phyloP scores from a whole-genome alignment of 352 stramenopile species.

The Pythium rhizo-oryzae region DNA sequence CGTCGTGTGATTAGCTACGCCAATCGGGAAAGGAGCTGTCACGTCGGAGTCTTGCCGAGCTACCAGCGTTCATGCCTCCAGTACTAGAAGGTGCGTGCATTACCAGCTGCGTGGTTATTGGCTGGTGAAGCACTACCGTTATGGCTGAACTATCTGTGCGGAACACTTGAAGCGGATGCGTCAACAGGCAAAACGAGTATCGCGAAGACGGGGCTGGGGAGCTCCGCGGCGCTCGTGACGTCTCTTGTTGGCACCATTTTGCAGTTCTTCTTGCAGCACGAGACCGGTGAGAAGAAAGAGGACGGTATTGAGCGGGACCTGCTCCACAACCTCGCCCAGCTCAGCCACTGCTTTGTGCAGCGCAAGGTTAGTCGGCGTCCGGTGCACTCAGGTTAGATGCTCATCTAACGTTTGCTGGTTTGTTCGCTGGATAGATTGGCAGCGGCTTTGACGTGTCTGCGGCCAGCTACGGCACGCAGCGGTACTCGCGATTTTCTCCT shows the following conservation, averaged over 20 bases:
- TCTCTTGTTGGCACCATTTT: slow-evolving; percentile 93
- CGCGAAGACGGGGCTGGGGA: slow-evolving; percentile 96
- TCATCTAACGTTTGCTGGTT: not conserved
- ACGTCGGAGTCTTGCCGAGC: slow-evolving; percentile 62
- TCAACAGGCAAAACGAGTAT: slow-evolving; percentile 28
- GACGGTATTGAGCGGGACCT: slow-evolving; percentile 38
- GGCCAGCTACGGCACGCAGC: slow-evolving; percentile 93
- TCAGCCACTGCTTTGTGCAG: slow-evolving; percentile 95
- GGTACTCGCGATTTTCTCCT: slow-evolving; percentile 90
- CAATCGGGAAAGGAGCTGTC: slow-evolving; percentile 54
- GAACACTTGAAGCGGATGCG: slow-evolving; percentile 1
- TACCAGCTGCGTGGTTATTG: no score
- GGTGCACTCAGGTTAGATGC: no score
- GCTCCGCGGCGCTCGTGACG: slow-evolving; percentile 94
- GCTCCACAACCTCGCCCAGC: slow-evolving; percentile 95
- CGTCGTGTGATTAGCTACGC: slow-evolving; percentile 54
- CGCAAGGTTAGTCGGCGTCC: slow-evolving; percentile 78
- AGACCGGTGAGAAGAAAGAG: not conserved
- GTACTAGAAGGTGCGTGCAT: slow-evolving; percentile 50
- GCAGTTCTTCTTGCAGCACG: slow-evolving; percentile 67
- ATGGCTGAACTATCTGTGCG: not conserved
- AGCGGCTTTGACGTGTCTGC: slow-evolving; percentile 97
- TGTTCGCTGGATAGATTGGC: slow-evolving; percentile 70
- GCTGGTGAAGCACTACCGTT: not conserved
- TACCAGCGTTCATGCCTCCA: slow-evolving; percentile 86